Evolutionary conservation across 176 grass and related monocot species (phyloP), one percentile per base, ranked within the genome.

Genomic region (Microstegium vimineum): DNA sequence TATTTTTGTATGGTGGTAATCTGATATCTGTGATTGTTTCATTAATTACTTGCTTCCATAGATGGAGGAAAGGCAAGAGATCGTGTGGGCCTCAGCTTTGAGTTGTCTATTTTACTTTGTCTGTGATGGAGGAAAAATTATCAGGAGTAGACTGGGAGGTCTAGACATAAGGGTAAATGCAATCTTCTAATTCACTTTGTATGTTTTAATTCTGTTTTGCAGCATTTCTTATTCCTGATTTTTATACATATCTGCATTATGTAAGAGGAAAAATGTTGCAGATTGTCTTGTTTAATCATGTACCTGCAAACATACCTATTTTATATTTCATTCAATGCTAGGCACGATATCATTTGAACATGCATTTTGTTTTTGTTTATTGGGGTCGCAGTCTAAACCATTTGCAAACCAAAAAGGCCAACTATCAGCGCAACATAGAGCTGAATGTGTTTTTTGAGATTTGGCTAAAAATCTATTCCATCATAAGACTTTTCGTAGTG

Each of bases 31-130:
- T n/a, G 8, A 57, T 63, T 64, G 23, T 11, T 15, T 85, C 10
- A 11, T 76, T 66, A 25, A 84, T 38, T 75, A 27, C 35, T 65
- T 77, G 22, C 65, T 82, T 84, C 70, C 73, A 63, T 78, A 98
- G 96, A 98, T 93, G 82, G 90, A 98, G 89, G 90, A 98, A 75
- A 76, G 76, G 3, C 93, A 98, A 78, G 96, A 98, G 87, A 95
- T 98, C 69, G 96, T 98, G 66, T 98, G 96, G 96, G 96, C 96
- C 33, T 98, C 96, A 71, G 90, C 90, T 66, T 84, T 98, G 72
- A 95, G 96, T 73, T 98, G 96, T 91, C 87, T 98, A 66, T 95
- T 98, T 82, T 98, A 95, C 69, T 98, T 95, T 86, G 84, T 98
- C 73, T 98, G 92, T 84, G 96, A 98, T 86, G 89, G 89, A 77